Conservation (phyloP, 345 rosid genomes). For the Lepidium aucheri region DNA sequence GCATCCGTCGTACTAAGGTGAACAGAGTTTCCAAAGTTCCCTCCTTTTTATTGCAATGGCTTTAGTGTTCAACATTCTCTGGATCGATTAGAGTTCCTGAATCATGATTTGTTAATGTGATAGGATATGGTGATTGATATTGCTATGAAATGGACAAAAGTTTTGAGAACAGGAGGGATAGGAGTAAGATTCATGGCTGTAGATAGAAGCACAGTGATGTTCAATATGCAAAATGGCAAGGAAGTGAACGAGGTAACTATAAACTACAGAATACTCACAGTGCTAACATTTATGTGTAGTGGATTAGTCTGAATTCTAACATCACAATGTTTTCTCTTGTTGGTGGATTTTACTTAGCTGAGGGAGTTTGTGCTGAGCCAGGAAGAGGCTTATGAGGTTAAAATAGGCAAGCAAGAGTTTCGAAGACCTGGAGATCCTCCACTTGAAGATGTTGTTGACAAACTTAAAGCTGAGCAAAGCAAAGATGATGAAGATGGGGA, state of each 20-base stretch:
- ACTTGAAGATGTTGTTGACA: constrained; percentile 46
- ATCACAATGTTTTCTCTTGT: background rate
- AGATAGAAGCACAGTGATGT: constrained; percentile 76
- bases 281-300: background rate
- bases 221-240: constrained; percentile 56
- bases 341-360: constrained; percentile 38
- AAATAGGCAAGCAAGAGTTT: constrained; percentile 66
- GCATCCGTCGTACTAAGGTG: constrained; percentile 59
- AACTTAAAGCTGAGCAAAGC: constrained; percentile 27
- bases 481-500: constrained; percentile 1
- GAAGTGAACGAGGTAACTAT: constrained; percentile 47
- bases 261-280: background rate
- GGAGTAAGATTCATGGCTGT: constrained; percentile 63
- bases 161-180: constrained; percentile 67
- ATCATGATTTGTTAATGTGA: background rate
- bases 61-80: no score
- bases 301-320: background rate
- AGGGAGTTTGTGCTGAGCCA: constrained; percentile 72
- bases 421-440: constrained; percentile 87
- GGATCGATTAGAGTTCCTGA: background rate
- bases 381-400: constrained; percentile 75
- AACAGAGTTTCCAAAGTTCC: background rate
- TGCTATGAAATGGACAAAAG: constrained; percentile 68
- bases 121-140: constrained; percentile 63
- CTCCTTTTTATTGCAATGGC: no score